Evolutionary conservation across 129 eudicot species (phyloP).

Genomic region (Glebionis coronaria): DNA sequence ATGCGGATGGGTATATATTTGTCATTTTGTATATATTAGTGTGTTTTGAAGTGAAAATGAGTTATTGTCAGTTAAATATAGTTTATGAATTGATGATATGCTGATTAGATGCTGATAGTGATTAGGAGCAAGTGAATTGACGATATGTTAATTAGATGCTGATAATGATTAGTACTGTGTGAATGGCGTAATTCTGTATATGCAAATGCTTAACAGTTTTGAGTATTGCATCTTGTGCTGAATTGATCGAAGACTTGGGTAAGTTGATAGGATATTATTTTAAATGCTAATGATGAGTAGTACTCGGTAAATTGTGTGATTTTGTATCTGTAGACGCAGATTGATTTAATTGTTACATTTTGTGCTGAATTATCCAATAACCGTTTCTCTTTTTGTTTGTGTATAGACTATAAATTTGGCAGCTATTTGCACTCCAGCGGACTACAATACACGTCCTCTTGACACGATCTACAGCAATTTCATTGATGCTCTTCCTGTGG

Average conservation of each 20-base stretch:
- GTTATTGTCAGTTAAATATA: neutral
- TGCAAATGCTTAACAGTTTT: no score
- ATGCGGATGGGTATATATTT: no score
- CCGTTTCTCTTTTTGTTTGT: neutral
- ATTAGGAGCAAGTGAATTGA: neutral
- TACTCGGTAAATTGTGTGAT: constrained; percentile 5
- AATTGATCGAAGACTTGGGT: neutral
- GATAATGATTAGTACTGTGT: neutral
- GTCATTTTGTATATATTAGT: no score
- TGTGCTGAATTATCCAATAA: constrained; percentile 13
- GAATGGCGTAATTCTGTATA: neutral
- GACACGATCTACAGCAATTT: constrained; percentile 98
- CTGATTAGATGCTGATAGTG: neutral
- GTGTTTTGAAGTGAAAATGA: neutral
- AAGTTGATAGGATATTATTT: no score
- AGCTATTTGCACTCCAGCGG: constrained; percentile 98
- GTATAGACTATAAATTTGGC: constrained; percentile 84
- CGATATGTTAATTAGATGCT: neutral
- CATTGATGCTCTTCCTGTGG: constrained; percentile 98
- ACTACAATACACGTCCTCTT: constrained; percentile 91
- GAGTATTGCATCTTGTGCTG: no score
- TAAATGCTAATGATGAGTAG: constrained; percentile 6
- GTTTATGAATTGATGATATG: no score
- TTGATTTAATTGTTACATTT: neutral
- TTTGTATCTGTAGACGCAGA: neutral